These are phyloP conservation scores for Pleurotus citrinopileatus DNA, from an alignment of 768 basidiomycete species.

Conservation along the genomic window DNA sequence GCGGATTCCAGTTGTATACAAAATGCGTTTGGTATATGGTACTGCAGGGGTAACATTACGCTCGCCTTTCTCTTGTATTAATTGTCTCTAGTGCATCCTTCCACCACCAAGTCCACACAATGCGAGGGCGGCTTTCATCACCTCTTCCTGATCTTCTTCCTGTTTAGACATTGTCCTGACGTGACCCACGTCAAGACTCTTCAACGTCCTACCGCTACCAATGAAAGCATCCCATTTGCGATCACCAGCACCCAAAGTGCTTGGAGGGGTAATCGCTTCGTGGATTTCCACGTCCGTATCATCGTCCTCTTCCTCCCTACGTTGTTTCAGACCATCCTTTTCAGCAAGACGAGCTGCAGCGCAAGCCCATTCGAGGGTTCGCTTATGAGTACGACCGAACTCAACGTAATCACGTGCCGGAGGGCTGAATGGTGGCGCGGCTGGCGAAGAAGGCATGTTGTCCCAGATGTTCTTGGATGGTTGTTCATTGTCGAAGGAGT, in stretches of 20 bases:
- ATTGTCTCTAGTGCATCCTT: conserved; percentile 15
- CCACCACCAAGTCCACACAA: conserved; percentile 60
- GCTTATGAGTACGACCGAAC: conserved; percentile 43
- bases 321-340: conserved; percentile 29
- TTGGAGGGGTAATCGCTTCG: conserved; percentile 63
- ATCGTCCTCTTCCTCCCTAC: conserved; percentile 24
- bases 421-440: conserved; percentile 52
- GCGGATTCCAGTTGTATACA: conserved; percentile 1
- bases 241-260: conserved; percentile 45
- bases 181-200: not conserved
- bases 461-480: conserved; percentile 37
- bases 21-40: conserved; percentile 2
- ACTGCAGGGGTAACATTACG: not conserved
- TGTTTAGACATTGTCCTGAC: conserved; percentile 6
- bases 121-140: conserved; percentile 68
- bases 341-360: conserved; percentile 53
- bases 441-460: conserved; percentile 63
- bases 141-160: conserved; percentile 47
- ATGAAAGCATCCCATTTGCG: conserved; percentile 28
- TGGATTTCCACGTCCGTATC: conserved; percentile 60
- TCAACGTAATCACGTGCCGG: conserved; percentile 44
- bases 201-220: not conserved
- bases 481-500: conserved; percentile 14
- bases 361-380: conserved; percentile 75
- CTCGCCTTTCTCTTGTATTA: not conserved